A percentile compares a stretch with the other conserved stretches of the same genome.
Evolutionary conservation across 2,329 filamentous ascomycete genomes (phyloP).

Genomic region (Calonectria pseudoturangicola): DNA sequence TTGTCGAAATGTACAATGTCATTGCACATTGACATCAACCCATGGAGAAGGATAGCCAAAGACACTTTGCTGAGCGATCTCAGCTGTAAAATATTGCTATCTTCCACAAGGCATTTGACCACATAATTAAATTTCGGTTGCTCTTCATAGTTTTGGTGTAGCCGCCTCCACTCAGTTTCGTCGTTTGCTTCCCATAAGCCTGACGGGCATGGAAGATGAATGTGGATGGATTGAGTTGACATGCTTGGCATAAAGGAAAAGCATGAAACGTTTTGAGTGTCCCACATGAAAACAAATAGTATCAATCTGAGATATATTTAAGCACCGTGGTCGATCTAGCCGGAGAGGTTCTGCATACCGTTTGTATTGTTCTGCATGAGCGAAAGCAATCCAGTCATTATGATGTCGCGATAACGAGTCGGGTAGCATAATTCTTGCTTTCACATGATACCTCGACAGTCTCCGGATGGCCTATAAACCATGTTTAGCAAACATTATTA

Average conservation of each 20-base stretch:
- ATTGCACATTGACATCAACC: slow-evolving; percentile 19
- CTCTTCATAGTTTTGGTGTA: neutral
- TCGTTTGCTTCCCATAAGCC: neutral
- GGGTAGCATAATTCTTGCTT: slow-evolving; percentile 5
- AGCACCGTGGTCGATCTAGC: neutral
- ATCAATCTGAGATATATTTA: neutral
- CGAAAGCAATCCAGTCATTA: slow-evolving; percentile 4
- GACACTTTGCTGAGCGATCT: neutral
- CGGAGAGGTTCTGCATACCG: neutral
- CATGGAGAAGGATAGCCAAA: neutral
- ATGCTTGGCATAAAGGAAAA: slow-evolving; percentile 19
- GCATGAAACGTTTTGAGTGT: slow-evolving; percentile 6
- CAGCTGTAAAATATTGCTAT: neutral
- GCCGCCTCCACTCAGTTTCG: neutral
- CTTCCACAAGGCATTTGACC: slow-evolving; percentile 13
- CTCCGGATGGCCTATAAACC: neutral
- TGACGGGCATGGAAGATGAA: slow-evolving; percentile 2
- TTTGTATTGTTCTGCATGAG: neutral
- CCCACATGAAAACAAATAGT: slow-evolving; percentile 17
- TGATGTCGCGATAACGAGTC: neutral
- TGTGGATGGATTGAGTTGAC: slow-evolving; percentile 17
- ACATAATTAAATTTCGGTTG: slow-evolving; percentile 10
- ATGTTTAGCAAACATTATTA: neutral
- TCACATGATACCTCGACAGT: slow-evolving; percentile 11
- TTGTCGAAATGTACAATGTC: slow-evolving; percentile 18